phyloP scores from a whole-genome alignment of 129 eudicot species.

The Flaveria brownii region DNA sequence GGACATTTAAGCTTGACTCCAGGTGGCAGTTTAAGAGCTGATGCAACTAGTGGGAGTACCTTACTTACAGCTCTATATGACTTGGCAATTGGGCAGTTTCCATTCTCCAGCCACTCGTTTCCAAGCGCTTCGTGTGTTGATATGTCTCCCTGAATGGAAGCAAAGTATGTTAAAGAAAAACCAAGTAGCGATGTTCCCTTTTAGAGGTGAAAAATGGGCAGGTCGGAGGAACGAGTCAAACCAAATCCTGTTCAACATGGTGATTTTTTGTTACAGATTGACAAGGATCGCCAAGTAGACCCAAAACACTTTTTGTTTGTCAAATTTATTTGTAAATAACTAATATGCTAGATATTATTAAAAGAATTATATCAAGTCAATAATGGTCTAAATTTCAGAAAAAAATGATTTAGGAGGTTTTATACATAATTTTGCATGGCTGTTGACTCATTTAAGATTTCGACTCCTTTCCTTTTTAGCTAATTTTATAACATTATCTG shows the following conservation, averaged over 20 bases:
- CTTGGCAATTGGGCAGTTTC: conserved; percentile 86
- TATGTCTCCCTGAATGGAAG: conserved; percentile 43
- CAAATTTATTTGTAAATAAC: not conserved
- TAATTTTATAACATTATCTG: not conserved
- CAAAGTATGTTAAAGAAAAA: conserved; percentile 3
- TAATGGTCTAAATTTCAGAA: not conserved
- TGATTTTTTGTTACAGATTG: not conserved
- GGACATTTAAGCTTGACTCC: conserved; percentile 75
- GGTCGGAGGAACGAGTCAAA: not conserved
- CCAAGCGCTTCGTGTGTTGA: conserved; percentile 63
- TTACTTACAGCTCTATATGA: conserved; percentile 74
- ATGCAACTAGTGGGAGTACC: conserved; percentile 68
- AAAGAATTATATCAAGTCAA: not conserved
- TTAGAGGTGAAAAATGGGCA: not conserved
- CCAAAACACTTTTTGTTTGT: not conserved
- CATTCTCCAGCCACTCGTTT: conserved; percentile 67
- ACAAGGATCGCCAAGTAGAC: not conserved
- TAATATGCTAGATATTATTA: not conserved
- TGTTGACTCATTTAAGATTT: not conserved
- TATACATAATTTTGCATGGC: not conserved
- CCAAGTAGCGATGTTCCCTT: not conserved
- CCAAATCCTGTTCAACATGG: not conserved
- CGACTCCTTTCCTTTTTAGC: not conserved
- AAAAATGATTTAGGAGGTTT: not conserved
- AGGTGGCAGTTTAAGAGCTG: conserved; percentile 66